Percentiles rank a stretch among this genome's conserved stretches.
Conservation (phyloP, 2,329 filamentous ascomycete species). For the Trichoderma breve region DNA sequence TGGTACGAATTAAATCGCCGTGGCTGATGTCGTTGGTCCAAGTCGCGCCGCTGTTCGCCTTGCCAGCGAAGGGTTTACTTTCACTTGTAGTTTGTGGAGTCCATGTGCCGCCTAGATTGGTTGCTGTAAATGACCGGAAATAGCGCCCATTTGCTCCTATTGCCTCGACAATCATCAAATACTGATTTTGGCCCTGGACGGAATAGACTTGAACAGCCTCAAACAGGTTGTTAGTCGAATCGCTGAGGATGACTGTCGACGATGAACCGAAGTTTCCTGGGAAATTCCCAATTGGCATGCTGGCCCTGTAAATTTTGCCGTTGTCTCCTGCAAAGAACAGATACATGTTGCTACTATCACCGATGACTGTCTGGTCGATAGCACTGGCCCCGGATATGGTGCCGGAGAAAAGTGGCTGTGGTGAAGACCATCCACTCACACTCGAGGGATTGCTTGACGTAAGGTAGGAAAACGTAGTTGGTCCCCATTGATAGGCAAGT, state of each 20-base stretch:
- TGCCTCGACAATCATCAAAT: constrained; percentile 14
- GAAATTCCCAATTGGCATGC: constrained; percentile 6
- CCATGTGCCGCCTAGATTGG: neutral
- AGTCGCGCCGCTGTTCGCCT: constrained; percentile 6
- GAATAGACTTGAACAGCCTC: constrained; percentile 7
- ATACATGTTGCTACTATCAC: constrained; percentile 6
- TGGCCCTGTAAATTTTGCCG: constrained; percentile 1
- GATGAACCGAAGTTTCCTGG: neutral
- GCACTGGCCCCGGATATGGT: neutral
- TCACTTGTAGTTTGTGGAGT: constrained; percentile 2
- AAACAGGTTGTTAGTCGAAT: neutral
- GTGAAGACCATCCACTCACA: constrained; percentile 2
- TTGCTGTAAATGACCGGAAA: constrained; percentile 3
- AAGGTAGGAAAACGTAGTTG: neutral
- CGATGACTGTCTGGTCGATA: constrained; percentile 7
- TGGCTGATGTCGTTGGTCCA: constrained; percentile 16
- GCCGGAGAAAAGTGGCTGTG: neutral
- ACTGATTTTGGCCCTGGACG: neutral
- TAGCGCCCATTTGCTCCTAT: constrained; percentile 11
- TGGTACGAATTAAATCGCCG: constrained; percentile 3
- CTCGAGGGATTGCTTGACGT: neutral
- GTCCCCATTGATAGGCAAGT: constrained; percentile 4
- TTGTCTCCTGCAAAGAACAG: constrained; percentile 9
- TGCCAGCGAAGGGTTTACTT: constrained; percentile 1
- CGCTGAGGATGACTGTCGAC: constrained; percentile 1